A percentile compares a stretch with the other conserved stretches of the same genome.
Evolutionary conservation across 345 rosid genomes (phyloP).

Genomic region (Citrus glauca): DNA sequence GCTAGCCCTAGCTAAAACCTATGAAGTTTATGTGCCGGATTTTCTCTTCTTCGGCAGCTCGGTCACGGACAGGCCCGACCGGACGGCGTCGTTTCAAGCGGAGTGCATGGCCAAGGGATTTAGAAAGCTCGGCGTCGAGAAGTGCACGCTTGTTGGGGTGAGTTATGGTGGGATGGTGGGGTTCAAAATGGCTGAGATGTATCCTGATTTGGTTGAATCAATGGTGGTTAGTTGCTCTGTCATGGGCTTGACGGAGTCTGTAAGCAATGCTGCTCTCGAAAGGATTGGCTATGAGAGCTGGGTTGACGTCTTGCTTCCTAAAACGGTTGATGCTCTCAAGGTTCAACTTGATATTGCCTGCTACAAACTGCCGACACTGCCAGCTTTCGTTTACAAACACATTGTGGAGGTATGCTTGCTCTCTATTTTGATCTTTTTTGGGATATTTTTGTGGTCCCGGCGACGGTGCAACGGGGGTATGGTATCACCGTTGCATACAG

Average conservation of each 20-base stretch:
- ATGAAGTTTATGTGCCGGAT: slow-evolving; percentile 46
- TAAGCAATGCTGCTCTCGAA: background rate
- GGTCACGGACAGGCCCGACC: slow-evolving; percentile 15
- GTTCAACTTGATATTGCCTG: slow-evolving; percentile 1
- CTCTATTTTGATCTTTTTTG: too few species aligned
- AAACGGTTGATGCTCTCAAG: slow-evolving; percentile 11
- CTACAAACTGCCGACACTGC: slow-evolving; percentile 17
- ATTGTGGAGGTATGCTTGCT: slow-evolving; percentile 26
- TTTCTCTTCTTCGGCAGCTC: slow-evolving; percentile 47
- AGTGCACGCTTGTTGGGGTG: slow-evolving; percentile 35
- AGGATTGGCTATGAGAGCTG: slow-evolving; percentile 29
- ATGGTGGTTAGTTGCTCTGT: slow-evolving; percentile 30
- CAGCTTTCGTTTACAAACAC: slow-evolving; percentile 22
- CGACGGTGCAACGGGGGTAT: too few species aligned
- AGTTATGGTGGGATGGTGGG: slow-evolving; percentile 50
- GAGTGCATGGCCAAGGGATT: slow-evolving; percentile 37
- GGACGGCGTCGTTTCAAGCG: slow-evolving; percentile 41
- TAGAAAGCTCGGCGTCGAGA: slow-evolving; percentile 33
- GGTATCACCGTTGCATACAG: too few species aligned
- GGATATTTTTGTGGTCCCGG: too few species aligned
- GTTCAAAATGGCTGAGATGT: slow-evolving; percentile 39
- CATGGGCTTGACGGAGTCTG: slow-evolving; percentile 36
- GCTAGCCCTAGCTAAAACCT: slow-evolving; percentile 21
- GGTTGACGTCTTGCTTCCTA: slow-evolving; percentile 38
- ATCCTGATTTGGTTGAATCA: slow-evolving; percentile 37